phyloP scores from a whole-genome alignment of 75 land plant genomes.

The Gnetum montanum region DNA sequence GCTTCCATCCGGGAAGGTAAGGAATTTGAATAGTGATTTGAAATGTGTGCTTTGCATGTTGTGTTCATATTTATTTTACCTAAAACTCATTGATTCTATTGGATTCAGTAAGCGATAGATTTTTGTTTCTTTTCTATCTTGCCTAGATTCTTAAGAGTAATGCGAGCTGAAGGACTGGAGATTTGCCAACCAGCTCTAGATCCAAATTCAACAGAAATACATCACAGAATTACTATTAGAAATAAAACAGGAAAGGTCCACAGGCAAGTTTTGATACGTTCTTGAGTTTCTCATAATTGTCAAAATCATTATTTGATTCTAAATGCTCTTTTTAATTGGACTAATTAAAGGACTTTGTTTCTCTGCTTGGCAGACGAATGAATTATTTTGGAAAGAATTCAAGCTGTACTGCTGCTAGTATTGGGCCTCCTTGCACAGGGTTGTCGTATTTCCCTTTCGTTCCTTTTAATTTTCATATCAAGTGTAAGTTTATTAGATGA shows the following conservation, averaged over 20 bases:
- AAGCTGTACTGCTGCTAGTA: slow-evolving; percentile 33
- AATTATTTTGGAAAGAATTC: slow-evolving; percentile 31
- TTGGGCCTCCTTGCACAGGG: slow-evolving; percentile 84
- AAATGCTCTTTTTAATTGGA: slow-evolving; percentile 4
- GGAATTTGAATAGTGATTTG: too few species aligned
- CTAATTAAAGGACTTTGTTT: slow-evolving; percentile 1
- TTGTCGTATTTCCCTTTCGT: too few species aligned
- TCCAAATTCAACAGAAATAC: slow-evolving; percentile 52
- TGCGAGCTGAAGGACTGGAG: slow-evolving; percentile 73
- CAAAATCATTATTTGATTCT: neutral
- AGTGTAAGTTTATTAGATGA: neutral
- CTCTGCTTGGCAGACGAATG: slow-evolving; percentile 30
- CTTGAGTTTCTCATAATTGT: neutral
- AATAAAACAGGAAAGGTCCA: slow-evolving; percentile 36
- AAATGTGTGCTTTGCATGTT: neutral
- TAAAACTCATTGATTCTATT: neutral
- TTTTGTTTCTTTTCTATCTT: neutral
- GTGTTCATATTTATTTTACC: neutral
- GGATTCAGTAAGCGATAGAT: neutral
- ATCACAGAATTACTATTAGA: slow-evolving; percentile 68
- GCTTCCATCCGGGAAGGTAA: slow-evolving; percentile 89
- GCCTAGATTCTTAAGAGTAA: slow-evolving; percentile 51
- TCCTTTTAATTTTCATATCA: slow-evolving; percentile 1
- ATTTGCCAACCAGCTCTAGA: slow-evolving; percentile 91
- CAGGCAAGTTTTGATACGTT: slow-evolving; percentile 32